A percentile compares a stretch with the other conserved stretches of the same genome.
Evolutionary conservation across 1,139 yeast species (phyloP).

Genomic region (Diutina siamensis): DNA sequence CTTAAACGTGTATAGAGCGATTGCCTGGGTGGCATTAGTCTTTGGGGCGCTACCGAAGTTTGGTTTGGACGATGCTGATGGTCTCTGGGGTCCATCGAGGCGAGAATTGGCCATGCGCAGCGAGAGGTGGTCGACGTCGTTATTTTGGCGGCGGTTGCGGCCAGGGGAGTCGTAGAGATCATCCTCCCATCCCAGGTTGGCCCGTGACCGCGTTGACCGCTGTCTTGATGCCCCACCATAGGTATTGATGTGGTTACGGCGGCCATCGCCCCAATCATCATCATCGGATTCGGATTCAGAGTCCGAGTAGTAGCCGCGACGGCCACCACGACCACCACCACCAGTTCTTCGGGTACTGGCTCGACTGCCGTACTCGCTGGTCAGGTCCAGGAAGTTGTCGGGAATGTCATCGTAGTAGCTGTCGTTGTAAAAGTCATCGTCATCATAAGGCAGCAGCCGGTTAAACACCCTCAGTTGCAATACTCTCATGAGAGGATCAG

Average conservation of each 20-base stretch:
- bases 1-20: conserved; percentile 77
- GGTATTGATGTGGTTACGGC: not conserved
- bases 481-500: conserved; percentile 78
- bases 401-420: conserved; percentile 69
- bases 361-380: conserved; percentile 15
- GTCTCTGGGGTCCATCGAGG: conserved; percentile 24
- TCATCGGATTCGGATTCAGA: conserved; percentile 23
- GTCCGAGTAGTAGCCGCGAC: conserved; percentile 6
- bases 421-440: conserved; percentile 43
- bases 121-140: conserved; percentile 26
- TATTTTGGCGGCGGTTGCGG: conserved; percentile 16
- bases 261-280: conserved; percentile 13
- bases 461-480: conserved; percentile 79
- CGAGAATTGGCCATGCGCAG: conserved; percentile 22
- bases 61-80: conserved; percentile 41
- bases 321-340: not conserved
- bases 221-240: not conserved
- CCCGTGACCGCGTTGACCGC: conserved; percentile 7
- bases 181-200: conserved; percentile 64
- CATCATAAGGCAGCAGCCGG: conserved; percentile 30
- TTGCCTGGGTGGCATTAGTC: conserved; percentile 60
- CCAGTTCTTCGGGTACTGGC: conserved; percentile 11
- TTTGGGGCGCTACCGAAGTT: conserved; percentile 29
- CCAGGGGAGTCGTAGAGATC: conserved; percentile 50
- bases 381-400: conserved; percentile 42